phyloP scores from a whole-genome alignment of 306 rosid genomes.

The Aeschynomene evenia region DNA sequence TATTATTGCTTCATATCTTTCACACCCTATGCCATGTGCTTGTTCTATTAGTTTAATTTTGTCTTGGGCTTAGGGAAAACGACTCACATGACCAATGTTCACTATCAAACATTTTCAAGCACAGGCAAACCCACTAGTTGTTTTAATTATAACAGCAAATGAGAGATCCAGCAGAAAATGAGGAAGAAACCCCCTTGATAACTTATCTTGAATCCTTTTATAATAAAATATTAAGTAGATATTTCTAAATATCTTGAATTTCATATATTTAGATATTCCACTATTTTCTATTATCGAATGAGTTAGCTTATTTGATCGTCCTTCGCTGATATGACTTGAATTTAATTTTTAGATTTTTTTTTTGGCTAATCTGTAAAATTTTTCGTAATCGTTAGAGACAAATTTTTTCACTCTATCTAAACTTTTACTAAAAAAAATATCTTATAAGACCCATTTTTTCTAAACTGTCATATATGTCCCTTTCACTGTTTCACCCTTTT shows the following conservation, averaged over 20 bases:
- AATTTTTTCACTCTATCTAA: too few relatives aligned
- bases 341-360: too few relatives aligned
- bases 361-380: too few relatives aligned
- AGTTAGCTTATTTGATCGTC: too few relatives aligned
- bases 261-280: too few relatives aligned
- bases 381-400: too few relatives aligned
- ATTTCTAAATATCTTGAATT: too few relatives aligned
- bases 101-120: constrained; percentile 24
- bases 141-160: background rate
- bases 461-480: constrained; percentile 18
- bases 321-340: too few relatives aligned
- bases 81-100: constrained; percentile 35
- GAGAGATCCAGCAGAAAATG: background rate
- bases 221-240: background rate
- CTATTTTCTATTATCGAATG: too few relatives aligned
- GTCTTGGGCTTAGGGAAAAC: constrained; percentile 20
- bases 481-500: constrained; percentile 3
- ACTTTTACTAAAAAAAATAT: too few relatives aligned
- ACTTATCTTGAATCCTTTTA: constrained; percentile 18
- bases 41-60: constrained; percentile 14
- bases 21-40: constrained; percentile 28
- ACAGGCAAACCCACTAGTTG: constrained; percentile 14
- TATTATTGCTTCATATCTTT: constrained; percentile 17
- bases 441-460: too few relatives aligned
- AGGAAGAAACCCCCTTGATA: constrained; percentile 2